These are phyloP conservation scores for Kockovaella imperatae DNA, from an alignment of 768 basidiomycete species.

Conservation along the genomic window DNA sequence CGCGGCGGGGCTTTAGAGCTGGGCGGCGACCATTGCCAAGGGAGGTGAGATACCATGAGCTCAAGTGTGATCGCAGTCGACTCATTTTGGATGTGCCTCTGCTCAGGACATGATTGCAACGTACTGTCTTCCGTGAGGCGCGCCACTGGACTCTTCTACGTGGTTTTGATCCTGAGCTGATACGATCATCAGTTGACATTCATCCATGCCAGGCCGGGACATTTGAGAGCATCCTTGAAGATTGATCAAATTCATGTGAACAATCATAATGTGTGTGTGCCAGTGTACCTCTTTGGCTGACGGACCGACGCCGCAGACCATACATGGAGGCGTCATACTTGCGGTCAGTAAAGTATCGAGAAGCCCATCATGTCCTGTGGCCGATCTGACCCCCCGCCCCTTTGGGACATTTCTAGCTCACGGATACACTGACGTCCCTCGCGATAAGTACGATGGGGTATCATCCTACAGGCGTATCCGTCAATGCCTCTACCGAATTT, in stretches of 20 bases:
- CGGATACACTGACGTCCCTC: constrained; percentile 42
- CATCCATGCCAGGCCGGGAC: constrained; percentile 25
- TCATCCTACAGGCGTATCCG: constrained; percentile 38
- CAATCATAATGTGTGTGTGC: constrained; percentile 28
- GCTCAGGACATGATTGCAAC: constrained; percentile 27
- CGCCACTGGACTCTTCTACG: not conserved
- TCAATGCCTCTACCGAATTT: constrained; percentile 41
- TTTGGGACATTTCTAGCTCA: constrained; percentile 27
- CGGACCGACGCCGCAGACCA: constrained; percentile 11
- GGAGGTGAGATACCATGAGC: constrained; percentile 13
- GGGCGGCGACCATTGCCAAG: constrained; percentile 27
- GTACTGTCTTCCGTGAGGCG: constrained; percentile 22
- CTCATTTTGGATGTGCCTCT: not conserved
- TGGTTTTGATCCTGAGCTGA: not conserved
- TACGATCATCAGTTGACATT: constrained; percentile 18
- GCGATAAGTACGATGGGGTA: constrained; percentile 36
- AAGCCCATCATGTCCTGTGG: not conserved
- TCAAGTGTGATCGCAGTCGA: not conserved
- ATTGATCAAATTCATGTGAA: constrained; percentile 33
- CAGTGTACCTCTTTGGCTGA: not conserved
- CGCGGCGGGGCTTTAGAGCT: constrained; percentile 17
- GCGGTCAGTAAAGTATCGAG: constrained; percentile 18
- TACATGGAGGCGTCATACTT: constrained; percentile 37
- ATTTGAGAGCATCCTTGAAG: constrained; percentile 16
- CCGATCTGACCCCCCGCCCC: not conserved